These are phyloP conservation scores for Dipsacomyces acuminosporus DNA, from an alignment of 371 early-diverging fungal species.

Conservation along the genomic window DNA sequence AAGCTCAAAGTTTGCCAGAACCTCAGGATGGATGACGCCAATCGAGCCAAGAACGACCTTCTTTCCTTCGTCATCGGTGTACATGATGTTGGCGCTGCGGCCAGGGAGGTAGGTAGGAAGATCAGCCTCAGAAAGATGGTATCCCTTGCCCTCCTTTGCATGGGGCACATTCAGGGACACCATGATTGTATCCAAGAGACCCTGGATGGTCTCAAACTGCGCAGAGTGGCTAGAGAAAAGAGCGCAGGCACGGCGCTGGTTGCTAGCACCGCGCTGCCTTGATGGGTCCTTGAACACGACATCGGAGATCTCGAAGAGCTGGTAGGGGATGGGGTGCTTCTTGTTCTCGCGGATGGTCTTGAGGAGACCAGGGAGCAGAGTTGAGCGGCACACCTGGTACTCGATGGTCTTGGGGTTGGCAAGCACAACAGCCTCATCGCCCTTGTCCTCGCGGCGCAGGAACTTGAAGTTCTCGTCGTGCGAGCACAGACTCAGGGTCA, in stretches of 20 bases:
- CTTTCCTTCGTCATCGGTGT: conserved; percentile 47
- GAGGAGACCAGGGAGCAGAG: conserved; percentile 92
- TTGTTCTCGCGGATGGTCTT: conserved; percentile 95
- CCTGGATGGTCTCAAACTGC: conserved; percentile 89
- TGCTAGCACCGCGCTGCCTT: conserved; percentile 78
- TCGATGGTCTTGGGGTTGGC: conserved; percentile 97
- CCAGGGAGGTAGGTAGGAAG: conserved; percentile 88
- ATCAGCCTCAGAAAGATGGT: conserved; percentile 70
- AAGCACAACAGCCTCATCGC: conserved; percentile 78
- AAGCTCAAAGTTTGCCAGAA: conserved; percentile 81
- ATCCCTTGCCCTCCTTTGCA: conserved; percentile 57
- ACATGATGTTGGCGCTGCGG: conserved; percentile 79
- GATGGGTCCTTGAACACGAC: conserved; percentile 84
- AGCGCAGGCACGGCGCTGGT: conserved; percentile 88
- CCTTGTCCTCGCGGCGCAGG: conserved; percentile 73
- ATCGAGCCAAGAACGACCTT: conserved; percentile 72
- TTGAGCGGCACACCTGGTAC: conserved; percentile 93
- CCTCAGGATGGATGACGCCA: conserved; percentile 93
- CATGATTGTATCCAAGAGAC: conserved; percentile 89
- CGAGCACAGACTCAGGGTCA: conserved; percentile 96
- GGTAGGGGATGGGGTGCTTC: conserved; percentile 88
- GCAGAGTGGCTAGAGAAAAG: conserved; percentile 85
- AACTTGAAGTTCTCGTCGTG: conserved; percentile 93
- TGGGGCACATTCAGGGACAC: conserved; percentile 60
- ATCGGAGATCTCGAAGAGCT: conserved; percentile 97